Evolutionary conservation across 2,329 filamentous ascomycete species (phyloP), one percentile per base, ranked within the genome.

Genomic region (Raffaelea albimanens): DNA sequence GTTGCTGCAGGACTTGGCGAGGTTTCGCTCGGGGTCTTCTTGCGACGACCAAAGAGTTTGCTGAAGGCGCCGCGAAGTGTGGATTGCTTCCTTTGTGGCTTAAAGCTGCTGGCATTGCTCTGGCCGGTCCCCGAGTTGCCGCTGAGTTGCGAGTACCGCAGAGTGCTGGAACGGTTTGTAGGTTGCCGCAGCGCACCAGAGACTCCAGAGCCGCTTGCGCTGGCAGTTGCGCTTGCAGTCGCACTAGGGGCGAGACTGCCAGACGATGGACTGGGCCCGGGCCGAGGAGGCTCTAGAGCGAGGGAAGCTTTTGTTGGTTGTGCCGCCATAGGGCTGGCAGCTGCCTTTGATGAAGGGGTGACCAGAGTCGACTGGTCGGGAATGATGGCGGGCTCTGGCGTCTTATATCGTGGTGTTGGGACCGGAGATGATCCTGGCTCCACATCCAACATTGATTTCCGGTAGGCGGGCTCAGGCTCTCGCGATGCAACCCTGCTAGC

Each of bases 21-120:
- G 11, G 54, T 50, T 41, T 62, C 59, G 47, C 63, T 65, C 14
- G 57, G 61, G 38, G 55, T 59, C 61, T 75, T 79, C 61, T 74
- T 76, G 52, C 70, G 77, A 50, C 75, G 72, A 14, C 76, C 73
- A 59, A 83, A 81, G 10, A 83, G 61, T 52, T 69, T 76, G 43
- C 75, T 71, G 41, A 83, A 58, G 0, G 76, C 76, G 18, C 69
- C 67, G 45, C 73, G 73, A 44, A 83, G 60, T 0, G 72, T 74
- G 1, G 78, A 80, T 58, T 76, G 80, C 54, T 80, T 81, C 50
- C 75, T 63, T 45, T 72, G 68, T 2, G 75, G 73, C 21, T 57
- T 46, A 11, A 40, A 23, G 39, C 25, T 21, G 4, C 36, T 22
- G 18, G 19, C 25, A 10, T 40, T 46, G 31, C 36, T 43, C 14